Percentiles rank a stretch among this genome's conserved stretches.
Conservation (phyloP, 2,329 filamentous ascomycete species). For the Talaromyces sp. region DNA sequence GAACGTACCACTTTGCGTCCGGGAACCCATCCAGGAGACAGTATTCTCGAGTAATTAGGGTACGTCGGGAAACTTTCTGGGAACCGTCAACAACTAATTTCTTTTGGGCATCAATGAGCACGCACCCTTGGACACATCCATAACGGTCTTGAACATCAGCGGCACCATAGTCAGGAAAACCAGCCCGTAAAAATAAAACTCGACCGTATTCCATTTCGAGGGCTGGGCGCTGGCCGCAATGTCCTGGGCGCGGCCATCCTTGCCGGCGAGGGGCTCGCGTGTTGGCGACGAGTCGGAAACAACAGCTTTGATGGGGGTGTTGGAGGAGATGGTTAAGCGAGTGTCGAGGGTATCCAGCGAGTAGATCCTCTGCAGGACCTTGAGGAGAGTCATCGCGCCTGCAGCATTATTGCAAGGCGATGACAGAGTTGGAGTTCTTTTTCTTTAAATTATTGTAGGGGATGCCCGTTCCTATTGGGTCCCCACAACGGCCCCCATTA, state of each 20-base stretch:
- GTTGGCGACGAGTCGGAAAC: slow-evolving; percentile 41
- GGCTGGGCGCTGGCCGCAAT: slow-evolving; percentile 49
- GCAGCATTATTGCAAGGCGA: slow-evolving; percentile 21
- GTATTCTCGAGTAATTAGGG: slow-evolving; percentile 62
- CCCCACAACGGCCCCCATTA: not conserved
- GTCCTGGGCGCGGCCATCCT: slow-evolving; percentile 33
- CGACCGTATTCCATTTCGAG: slow-evolving; percentile 77
- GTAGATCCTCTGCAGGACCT: slow-evolving; percentile 53
- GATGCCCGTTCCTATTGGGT: not conserved
- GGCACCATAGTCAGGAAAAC: slow-evolving; percentile 65
- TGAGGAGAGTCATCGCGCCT: slow-evolving; percentile 37
- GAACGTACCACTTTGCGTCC: slow-evolving; percentile 75
- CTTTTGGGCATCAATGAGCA: slow-evolving; percentile 13
- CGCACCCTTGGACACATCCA: slow-evolving; percentile 77
- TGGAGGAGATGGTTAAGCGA: slow-evolving; percentile 67
- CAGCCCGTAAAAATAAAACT: slow-evolving; percentile 79
- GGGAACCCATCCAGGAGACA: slow-evolving; percentile 84
- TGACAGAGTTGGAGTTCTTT: not conserved
- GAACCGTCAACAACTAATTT: not conserved
- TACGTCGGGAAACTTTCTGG: slow-evolving; percentile 79
- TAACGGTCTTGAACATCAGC: slow-evolving; percentile 86
- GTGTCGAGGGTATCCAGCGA: slow-evolving; percentile 66
- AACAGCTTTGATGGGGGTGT: slow-evolving; percentile 59
- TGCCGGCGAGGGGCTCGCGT: slow-evolving; percentile 19
- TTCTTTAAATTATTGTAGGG: not conserved